Conservation (phyloP, 83 land plant species). For the Thuja plicata region DNA sequence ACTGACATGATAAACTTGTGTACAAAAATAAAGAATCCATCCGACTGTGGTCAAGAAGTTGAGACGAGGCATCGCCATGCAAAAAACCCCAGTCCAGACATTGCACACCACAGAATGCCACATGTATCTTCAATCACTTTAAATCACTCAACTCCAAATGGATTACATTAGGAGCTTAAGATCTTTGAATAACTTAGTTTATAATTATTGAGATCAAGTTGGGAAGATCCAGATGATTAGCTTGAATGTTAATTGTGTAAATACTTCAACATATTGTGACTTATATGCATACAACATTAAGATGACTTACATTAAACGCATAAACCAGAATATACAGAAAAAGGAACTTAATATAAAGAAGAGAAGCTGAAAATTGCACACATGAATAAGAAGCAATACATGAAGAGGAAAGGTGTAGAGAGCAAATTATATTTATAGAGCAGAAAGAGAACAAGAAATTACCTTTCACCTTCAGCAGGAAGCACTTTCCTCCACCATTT, state of each 20-base stretch:
- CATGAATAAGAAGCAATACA: not conserved
- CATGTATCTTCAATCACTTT: not conserved
- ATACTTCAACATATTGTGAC: not conserved
- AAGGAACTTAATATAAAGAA: not conserved
- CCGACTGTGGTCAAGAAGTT: not conserved
- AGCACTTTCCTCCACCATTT: conserved; percentile 39
- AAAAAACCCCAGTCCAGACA: conserved; percentile 6
- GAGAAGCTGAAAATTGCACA: not conserved
- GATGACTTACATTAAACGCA: not conserved
- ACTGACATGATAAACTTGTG: not conserved
- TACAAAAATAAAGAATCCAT: not conserved
- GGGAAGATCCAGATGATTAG: not conserved
- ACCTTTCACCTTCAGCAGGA: conserved; percentile 19
- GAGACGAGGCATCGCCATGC: conserved; percentile 1
- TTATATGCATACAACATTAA: not conserved
- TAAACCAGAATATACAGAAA: not conserved
- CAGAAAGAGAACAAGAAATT: not conserved
- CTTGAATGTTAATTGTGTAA: not conserved
- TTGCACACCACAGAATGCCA: not conserved
- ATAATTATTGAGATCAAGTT: not conserved
- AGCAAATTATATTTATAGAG: not conserved
- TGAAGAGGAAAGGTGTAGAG: not conserved
- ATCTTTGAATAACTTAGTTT: too few relatives aligned
- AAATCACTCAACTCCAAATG: not conserved
- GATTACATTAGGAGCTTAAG: not conserved